These are phyloP conservation scores for Sclerospora graminicola DNA, from an alignment of 352 stramenopile species.

Conservation along the genomic window DNA sequence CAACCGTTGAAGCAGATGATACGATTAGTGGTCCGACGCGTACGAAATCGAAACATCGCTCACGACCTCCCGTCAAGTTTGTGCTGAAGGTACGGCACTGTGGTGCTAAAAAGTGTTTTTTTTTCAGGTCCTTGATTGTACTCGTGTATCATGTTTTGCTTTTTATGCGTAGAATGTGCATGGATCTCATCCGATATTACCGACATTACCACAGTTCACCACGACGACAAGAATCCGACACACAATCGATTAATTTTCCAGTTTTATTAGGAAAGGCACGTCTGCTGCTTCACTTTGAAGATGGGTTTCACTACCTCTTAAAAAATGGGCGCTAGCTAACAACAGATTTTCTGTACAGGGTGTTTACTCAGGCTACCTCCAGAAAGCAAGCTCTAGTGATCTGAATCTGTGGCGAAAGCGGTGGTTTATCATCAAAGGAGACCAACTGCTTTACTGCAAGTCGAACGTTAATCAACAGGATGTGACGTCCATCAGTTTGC, in stretches of 20 bases:
- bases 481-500: conserved; percentile 68
- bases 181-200: conserved; percentile 55
- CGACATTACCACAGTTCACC: conserved; percentile 23
- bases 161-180: conserved; percentile 49
- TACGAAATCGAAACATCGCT: conserved; percentile 48
- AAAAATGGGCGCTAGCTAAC: neutral
- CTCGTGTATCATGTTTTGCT: too few relatives aligned
- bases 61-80: conserved; percentile 63
- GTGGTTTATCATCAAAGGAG: conserved; percentile 82
- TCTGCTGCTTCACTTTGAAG: too few relatives aligned
- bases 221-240: conserved; percentile 17
- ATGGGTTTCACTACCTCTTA: too few relatives aligned
- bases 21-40: conserved; percentile 27
- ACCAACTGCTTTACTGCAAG: conserved; percentile 82
- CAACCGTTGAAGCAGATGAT: conserved; percentile 38
- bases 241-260: conserved; percentile 48
- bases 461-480: conserved; percentile 73
- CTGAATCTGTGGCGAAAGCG: conserved; percentile 72
- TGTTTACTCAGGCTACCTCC: conserved; percentile 64
- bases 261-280: conserved; percentile 61
- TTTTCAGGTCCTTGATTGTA: neutral
- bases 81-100: conserved; percentile 53
- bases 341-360: conserved; percentile 21
- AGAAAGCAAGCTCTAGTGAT: conserved; percentile 75
- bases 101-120: neutral